A percentile compares a stretch with the other conserved stretches of the same genome.
phyloP scores from a whole-genome alignment of 2,329 filamentous ascomycete genomes.

The Fusarium luffae region DNA sequence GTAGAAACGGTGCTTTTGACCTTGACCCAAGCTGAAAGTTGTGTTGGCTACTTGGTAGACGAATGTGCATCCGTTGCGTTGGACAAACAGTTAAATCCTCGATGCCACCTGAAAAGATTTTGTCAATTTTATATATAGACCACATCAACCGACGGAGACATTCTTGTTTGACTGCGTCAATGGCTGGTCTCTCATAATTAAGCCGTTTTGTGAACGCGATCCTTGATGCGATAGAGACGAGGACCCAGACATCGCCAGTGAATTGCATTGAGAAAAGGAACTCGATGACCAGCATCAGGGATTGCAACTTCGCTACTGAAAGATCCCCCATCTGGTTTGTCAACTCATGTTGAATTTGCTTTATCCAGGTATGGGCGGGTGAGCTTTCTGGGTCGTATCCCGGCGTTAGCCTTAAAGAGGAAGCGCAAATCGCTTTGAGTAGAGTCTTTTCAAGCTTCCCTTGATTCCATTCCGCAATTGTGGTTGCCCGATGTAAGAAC shows the following conservation, averaged over 20 bases:
- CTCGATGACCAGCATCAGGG: constrained; percentile 33
- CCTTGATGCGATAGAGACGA: constrained; percentile 40
- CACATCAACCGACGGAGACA: constrained; percentile 43
- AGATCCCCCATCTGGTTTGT: constrained; percentile 15
- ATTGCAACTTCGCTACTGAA: constrained; percentile 32
- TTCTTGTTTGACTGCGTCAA: constrained; percentile 40
- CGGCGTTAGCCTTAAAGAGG: not conserved
- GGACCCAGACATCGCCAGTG: constrained; percentile 36
- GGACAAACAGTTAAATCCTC: constrained; percentile 47
- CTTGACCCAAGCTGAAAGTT: constrained; percentile 42
- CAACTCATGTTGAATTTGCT: constrained; percentile 29
- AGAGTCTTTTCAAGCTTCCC: constrained; percentile 33
- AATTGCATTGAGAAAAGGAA: constrained; percentile 29
- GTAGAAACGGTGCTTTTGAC: constrained; percentile 35
- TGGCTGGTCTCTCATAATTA: constrained; percentile 39
- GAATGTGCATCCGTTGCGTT: constrained; percentile 37
- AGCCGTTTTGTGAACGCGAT: constrained; percentile 43
- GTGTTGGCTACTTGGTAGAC: constrained; percentile 41
- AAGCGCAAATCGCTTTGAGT: constrained; percentile 39
- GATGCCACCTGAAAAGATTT: constrained; percentile 44
- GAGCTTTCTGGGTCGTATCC: not conserved
- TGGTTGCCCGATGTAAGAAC: constrained; percentile 39
- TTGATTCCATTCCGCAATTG: constrained; percentile 42
- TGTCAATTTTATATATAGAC: constrained; percentile 43
- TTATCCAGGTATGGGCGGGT: constrained; percentile 32